phyloP scores from a whole-genome alignment of 2,329 filamentous ascomycete species.

The Teratosphaeria nubilosa region DNA sequence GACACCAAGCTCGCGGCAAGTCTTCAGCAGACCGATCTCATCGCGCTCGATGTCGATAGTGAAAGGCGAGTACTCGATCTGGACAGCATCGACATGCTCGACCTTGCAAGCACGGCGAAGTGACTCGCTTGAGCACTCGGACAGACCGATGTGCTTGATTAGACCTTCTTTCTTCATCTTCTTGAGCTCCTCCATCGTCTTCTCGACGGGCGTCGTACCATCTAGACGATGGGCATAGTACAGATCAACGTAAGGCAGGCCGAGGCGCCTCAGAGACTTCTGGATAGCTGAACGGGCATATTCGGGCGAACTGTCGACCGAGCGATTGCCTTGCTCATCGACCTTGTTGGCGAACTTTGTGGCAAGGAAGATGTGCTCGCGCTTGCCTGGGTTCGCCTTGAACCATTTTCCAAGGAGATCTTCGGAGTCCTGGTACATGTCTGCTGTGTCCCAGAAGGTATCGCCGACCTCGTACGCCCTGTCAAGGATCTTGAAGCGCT shows the following conservation, averaged over 20 bases:
- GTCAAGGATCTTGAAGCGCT: constrained; percentile 44
- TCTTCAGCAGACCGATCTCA: constrained; percentile 40
- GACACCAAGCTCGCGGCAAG: constrained; percentile 49
- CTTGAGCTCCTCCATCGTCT: constrained; percentile 41
- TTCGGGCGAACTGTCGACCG: constrained; percentile 31
- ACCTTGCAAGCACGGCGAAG: constrained; percentile 43
- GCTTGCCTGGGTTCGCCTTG: constrained; percentile 35
- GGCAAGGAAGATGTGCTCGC: constrained; percentile 41
- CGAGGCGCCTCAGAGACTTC: constrained; percentile 31
- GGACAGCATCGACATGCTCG: constrained; percentile 41
- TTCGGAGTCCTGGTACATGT: constrained; percentile 33
- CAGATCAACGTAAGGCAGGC: constrained; percentile 31
- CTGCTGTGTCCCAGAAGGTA: constrained; percentile 31
- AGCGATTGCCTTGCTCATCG: constrained; percentile 29
- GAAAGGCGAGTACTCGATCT: constrained; percentile 44
- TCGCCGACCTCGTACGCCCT: constrained; percentile 41
- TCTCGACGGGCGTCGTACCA: constrained; percentile 35
- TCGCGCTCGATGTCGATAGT: constrained; percentile 49
- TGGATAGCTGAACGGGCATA: constrained; percentile 31
- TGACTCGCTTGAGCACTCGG: constrained; percentile 40
- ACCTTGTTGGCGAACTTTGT: constrained; percentile 42
- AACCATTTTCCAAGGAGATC: constrained; percentile 34
- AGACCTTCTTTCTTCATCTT: constrained; percentile 44
- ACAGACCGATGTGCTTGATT: constrained; percentile 48
- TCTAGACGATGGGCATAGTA: constrained; percentile 37